These are phyloP conservation scores for Asterella californica DNA, from an alignment of 225 moss, liverwort and hornwort genomes.

Conservation along the genomic window DNA sequence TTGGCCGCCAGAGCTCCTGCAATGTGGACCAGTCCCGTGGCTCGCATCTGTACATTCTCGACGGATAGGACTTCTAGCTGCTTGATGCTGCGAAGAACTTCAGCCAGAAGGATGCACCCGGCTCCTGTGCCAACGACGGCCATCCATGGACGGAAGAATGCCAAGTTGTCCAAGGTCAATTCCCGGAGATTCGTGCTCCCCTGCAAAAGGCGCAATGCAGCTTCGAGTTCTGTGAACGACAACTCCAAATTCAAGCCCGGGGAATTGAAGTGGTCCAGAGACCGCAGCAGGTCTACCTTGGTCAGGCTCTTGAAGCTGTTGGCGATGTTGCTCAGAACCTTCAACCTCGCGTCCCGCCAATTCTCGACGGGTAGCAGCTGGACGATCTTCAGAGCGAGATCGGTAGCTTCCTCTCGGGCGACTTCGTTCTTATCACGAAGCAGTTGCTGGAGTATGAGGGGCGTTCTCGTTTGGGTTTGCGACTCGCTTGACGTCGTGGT, in stretches of 20 bases:
- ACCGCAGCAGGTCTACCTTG: conserved; percentile 16
- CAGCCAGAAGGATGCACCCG: conserved; percentile 20
- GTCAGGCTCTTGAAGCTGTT: conserved; percentile 17
- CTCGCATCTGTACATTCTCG: conserved; percentile 15
- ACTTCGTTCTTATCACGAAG: conserved; percentile 19
- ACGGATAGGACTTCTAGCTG: conserved; percentile 5
- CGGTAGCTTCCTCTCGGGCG: conserved; percentile 12
- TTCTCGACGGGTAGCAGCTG: conserved; percentile 19
- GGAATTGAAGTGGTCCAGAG: conserved; percentile 18
- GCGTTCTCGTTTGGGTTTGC: background rate
- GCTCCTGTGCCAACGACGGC: conserved; percentile 6
- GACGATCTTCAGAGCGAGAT: conserved; percentile 14
- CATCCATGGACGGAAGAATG: conserved; percentile 5
- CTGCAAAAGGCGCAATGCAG: conserved; percentile 16
- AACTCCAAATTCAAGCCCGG: conserved; percentile 19
- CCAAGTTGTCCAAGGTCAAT: conserved; percentile 9
- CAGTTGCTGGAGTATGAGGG: conserved; percentile 6
- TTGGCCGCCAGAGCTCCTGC: conserved; percentile 25
- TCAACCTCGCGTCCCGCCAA: conserved; percentile 21
- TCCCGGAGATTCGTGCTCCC: conserved; percentile 11
- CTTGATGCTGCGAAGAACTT: conserved; percentile 20
- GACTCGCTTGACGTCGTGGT: background rate
- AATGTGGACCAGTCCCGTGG: conserved; percentile 20
- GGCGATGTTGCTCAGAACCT: conserved; percentile 13
- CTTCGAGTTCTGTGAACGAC: conserved; percentile 20